Evolutionary conservation across 2,329 filamentous ascomycete genomes (phyloP), one percentile per base, ranked within the genome.

Genomic region (Pseudogymnoascus sp.): DNA sequence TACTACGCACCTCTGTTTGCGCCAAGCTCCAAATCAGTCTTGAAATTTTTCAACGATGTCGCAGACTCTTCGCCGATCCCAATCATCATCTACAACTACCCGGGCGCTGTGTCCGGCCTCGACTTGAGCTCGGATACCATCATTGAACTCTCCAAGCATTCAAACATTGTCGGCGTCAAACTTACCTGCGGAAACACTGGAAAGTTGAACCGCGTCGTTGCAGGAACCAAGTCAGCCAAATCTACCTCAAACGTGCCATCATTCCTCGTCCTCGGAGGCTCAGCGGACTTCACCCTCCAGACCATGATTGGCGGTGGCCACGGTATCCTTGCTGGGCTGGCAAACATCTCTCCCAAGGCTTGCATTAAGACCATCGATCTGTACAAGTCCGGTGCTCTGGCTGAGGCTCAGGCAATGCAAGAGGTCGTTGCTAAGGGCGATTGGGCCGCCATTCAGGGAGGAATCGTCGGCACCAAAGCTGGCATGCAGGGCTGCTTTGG

Each of bases 111-210:
- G 8, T 84, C 90, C 9, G 91, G 91, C 63, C 88, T 96, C 74
- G 91, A 96, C 75, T 87, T 96, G 83, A 90, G 93, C 79, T 93
- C 89, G 66, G 91, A 96, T 74, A 81, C 93, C 67, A 85, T 96
- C 72, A 91, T 95, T 78, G 83, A 83, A 74, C 85, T 96, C 59
- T 88, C 88, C 44, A 78, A 85, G 73, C 91, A 96, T 76, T 85
- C 87, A 69, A 96, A 96, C 78, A 91, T 96, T 71, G 80, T 91
- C 67, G 91, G 91, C 66, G 92, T 91, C 64, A 96, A 96, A 76
- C 95, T 96, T 80, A 96, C 91, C 42, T 96, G 91, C 74, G 91
- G 90, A 69, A 96, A 91, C 79, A 84, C 82, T 21, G 83, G 83
- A 60, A 86, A 86, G 72, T 76, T 86, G 65, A 80, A 82, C 69